These are phyloP conservation scores for Trichophyton rubrum DNA, from an alignment of 2,329 filamentous ascomycete genomes.

Conservation along the genomic window DNA sequence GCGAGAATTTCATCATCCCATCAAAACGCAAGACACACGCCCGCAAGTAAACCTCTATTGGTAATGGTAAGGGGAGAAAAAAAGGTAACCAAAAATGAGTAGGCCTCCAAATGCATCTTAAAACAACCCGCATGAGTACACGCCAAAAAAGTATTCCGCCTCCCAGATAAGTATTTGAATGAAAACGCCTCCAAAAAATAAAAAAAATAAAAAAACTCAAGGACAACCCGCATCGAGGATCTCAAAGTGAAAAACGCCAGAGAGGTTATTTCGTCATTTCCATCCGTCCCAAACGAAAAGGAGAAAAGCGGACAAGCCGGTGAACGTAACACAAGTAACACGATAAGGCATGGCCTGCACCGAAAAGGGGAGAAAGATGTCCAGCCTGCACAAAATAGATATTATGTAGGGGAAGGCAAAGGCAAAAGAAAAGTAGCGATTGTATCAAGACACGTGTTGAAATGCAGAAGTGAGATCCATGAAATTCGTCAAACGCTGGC, in stretches of 20 bases:
- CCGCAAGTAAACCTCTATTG: conserved; percentile 1
- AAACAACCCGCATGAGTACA: neutral
- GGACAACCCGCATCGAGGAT: neutral
- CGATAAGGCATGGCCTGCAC: neutral
- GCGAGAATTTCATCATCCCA: neutral
- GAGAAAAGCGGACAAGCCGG: neutral
- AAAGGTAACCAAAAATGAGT: neutral
- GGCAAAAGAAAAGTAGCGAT: neutral
- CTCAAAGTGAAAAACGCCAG: neutral
- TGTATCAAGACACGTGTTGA: conserved; percentile 3
- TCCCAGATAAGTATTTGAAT: neutral
- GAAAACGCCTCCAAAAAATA: neutral
- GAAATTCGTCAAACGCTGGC: conserved; percentile 1
- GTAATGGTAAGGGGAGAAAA: neutral
- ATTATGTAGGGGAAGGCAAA: neutral
- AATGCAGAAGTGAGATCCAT: neutral
- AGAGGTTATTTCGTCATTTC: conserved; percentile 1
- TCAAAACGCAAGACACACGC: neutral
- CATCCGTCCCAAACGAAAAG: neutral
- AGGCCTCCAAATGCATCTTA: conserved; percentile 1
- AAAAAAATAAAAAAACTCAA: neutral
- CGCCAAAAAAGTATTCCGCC: neutral
- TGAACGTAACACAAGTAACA: neutral
- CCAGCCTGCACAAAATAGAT: neutral
- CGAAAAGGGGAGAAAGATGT: neutral